phyloP scores from a whole-genome alignment of 345 rosid species.

The Lumnitzera racemosa region DNA sequence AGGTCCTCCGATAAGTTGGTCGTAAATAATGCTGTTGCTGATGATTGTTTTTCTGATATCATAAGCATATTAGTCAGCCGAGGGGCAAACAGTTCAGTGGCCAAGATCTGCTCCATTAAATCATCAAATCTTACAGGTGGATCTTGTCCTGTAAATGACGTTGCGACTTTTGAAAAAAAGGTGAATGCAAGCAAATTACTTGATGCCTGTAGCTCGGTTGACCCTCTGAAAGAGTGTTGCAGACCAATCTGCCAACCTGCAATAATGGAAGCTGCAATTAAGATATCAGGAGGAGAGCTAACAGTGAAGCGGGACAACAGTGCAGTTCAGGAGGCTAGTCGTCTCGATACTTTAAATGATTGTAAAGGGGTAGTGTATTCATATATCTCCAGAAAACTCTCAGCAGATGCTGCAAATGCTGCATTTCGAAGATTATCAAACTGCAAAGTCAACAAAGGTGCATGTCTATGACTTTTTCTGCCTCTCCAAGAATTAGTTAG shows the following conservation, averaged over 20 bases:
- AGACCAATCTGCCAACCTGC: constrained; percentile 86
- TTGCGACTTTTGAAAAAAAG: constrained; percentile 48
- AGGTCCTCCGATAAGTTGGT: constrained; percentile 64
- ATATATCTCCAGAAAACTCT: constrained; percentile 68
- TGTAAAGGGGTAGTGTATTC: constrained; percentile 84
- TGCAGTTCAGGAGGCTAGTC: constrained; percentile 37
- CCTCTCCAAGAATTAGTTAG: neutral
- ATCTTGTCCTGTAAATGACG: constrained; percentile 76
- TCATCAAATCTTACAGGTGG: constrained; percentile 87
- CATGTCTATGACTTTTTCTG: neutral
- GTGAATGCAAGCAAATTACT: constrained; percentile 75
- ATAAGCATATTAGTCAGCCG: constrained; percentile 67
- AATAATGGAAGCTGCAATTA: constrained; percentile 74
- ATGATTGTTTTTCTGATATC: constrained; percentile 97
- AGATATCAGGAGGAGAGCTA: constrained; percentile 54
- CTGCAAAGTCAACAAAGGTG: constrained; percentile 95
- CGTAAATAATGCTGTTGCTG: constrained; percentile 53
- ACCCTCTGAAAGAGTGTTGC: constrained; percentile 91
- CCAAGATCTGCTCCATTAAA: constrained; percentile 66
- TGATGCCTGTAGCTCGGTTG: constrained; percentile 73
- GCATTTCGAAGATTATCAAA: constrained; percentile 77
- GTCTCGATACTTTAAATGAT: constrained; percentile 46
- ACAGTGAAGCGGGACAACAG: constrained; percentile 36
- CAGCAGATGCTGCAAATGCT: constrained; percentile 49
- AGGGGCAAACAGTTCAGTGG: constrained; percentile 73